Evolutionary conservation across 371 early-diverging fungal genomes (phyloP).

Genomic region (Phascolomyces articulosus): DNA sequence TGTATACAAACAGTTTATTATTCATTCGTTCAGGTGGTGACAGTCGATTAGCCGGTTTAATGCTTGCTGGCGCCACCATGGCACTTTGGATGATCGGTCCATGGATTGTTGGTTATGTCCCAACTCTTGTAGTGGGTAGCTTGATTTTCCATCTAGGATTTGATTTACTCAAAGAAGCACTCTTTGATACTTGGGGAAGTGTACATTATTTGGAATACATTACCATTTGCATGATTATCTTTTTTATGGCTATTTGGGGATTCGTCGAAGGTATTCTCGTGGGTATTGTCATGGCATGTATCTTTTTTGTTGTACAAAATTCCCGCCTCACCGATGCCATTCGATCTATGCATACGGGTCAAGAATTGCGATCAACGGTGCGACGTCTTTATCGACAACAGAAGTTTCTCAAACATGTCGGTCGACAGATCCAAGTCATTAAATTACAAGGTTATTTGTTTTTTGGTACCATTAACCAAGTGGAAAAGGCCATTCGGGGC

Average conservation of each 20-base stretch:
- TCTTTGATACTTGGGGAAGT: conserved; percentile 84
- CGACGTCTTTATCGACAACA: conserved; percentile 89
- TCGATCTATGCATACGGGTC: conserved; percentile 78
- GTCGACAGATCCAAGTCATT: conserved; percentile 85
- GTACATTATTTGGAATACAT: conserved; percentile 88
- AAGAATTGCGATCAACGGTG: conserved; percentile 85
- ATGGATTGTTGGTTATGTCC: conserved; percentile 88
- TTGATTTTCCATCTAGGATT: conserved; percentile 95
- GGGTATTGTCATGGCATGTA: conserved; percentile 90
- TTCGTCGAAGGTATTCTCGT: conserved; percentile 95
- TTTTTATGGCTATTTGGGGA: conserved; percentile 85
- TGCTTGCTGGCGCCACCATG: conserved; percentile 82
- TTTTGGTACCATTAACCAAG: conserved; percentile 92
- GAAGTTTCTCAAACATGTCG: conserved; percentile 81
- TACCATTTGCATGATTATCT: conserved; percentile 84
- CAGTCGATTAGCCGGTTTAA: conserved; percentile 82
- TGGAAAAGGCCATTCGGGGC: conserved; percentile 78
- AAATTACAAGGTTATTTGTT: conserved; percentile 93
- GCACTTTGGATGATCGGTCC: conserved; percentile 85
- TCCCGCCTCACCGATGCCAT: conserved; percentile 75
- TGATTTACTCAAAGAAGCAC: conserved; percentile 88
- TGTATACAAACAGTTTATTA: conserved; percentile 89
- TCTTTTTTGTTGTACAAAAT: conserved; percentile 93
- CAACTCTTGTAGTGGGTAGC: conserved; percentile 90
- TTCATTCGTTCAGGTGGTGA: conserved; percentile 93